Evolutionary conservation across 257 asterid species (phyloP), one percentile per base, ranked within the genome.

Genomic region (Ballota nigra): DNA sequence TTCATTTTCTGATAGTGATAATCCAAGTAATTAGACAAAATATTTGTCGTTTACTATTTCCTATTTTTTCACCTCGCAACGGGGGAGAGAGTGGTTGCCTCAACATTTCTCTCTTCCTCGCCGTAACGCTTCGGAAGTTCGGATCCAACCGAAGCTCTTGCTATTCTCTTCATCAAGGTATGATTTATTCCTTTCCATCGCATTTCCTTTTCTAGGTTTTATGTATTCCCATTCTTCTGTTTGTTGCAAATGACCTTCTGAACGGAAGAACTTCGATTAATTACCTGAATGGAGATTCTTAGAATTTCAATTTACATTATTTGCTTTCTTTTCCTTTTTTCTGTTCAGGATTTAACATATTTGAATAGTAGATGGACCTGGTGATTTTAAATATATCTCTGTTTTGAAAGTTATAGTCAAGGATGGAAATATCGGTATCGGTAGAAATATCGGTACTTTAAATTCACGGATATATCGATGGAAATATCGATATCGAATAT

Each of bases 91-190:
- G 40, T 10, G 23, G 16, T 59, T 36, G 47, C 68, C 73, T 73
- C 33, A 12, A 40, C 63, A 23, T 38, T 59, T 23, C 66, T 69
- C 56, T 6, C 49, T 18, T 58, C 40, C 33, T 24, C 57, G 7
- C 29, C 19, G 16, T n/a, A 19, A n/a, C 60, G 71, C 63, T 66
- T 70, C 34, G n/a, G n/a, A n/a, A n/a, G n/a, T n/a, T n/a, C n/a
- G 77, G 75, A 74, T 74, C 80, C 81, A 16, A 45, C 43, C 76
- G 74, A 64, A 73, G 74, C 63, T 64, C 55, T 29, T 47, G 71
- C 57, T 64, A 55, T 52, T 47, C 18, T 29, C 78, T 45, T 66
- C 76, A 28, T 62, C 78, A 43, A 75, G 80, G 83, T 75, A 58
- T 16, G 13, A 13, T 28, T 23, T 16, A 29, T 16, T 12, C 36